phyloP scores from a whole-genome alignment of 2,329 filamentous ascomycete species.

The Aspergillus versicolor region DNA sequence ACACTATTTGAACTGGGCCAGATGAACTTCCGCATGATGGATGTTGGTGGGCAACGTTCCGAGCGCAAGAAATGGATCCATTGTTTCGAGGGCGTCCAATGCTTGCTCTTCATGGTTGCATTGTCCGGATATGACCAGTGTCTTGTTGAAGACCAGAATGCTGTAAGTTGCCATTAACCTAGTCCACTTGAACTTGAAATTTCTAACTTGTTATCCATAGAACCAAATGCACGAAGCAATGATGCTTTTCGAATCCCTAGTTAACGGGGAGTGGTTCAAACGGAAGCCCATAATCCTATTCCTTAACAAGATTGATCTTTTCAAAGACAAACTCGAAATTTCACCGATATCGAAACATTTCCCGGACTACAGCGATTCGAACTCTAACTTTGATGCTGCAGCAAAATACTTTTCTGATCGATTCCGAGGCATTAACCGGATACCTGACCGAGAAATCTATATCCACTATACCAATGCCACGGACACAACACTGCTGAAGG shows the following conservation, averaged over 20 bases:
- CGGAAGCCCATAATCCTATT: slow-evolving; percentile 80
- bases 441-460: slow-evolving; percentile 57
- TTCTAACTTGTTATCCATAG: slow-evolving; percentile 44
- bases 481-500: slow-evolving; percentile 74
- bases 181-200: background rate
- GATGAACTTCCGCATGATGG: slow-evolving; percentile 95
- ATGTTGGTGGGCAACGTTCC: slow-evolving; percentile 86
- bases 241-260: slow-evolving; percentile 83
- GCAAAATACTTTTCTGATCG: slow-evolving; percentile 81
- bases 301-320: slow-evolving; percentile 84
- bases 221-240: slow-evolving; percentile 91
- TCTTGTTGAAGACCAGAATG: slow-evolving; percentile 92
- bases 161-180: slow-evolving; percentile 59
- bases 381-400: slow-evolving; percentile 70
- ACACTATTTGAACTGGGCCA: slow-evolving; percentile 90
- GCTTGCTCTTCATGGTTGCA: slow-evolving; percentile 87
- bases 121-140: slow-evolving; percentile 97
- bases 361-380: slow-evolving; percentile 72
- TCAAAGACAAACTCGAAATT: slow-evolving; percentile 70
- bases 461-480: slow-evolving; percentile 61
- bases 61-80: slow-evolving; percentile 98
- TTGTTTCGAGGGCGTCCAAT: slow-evolving; percentile 92
- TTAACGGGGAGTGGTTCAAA: slow-evolving; percentile 83
- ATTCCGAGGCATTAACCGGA: slow-evolving; percentile 72
- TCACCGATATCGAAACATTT: slow-evolving; percentile 74